Conservation (phyloP, 352 stramenopile species). For the Pythium dissotocum region DNA sequence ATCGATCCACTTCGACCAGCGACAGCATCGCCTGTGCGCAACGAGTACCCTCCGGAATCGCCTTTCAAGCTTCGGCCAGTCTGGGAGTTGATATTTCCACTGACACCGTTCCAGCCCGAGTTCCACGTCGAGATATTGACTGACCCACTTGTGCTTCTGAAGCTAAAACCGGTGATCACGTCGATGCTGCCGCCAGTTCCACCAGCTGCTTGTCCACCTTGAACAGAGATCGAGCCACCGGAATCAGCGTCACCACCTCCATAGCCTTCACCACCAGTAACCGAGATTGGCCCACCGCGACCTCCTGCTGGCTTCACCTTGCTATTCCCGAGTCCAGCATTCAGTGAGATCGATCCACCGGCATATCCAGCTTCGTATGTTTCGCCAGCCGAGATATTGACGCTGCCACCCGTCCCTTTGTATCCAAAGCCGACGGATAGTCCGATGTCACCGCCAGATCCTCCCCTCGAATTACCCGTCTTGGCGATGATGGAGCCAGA, state of each 20-base stretch:
- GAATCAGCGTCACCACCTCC: conserved; percentile 43
- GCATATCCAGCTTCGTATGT: conserved; percentile 41
- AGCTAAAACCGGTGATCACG: conserved; percentile 41
- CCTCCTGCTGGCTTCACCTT: conserved; percentile 45
- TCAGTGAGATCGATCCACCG: conserved; percentile 55
- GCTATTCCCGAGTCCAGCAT: conserved; percentile 49
- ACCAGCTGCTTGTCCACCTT: conserved; percentile 46
- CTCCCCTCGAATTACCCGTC: conserved; percentile 74
- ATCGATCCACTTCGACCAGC: conserved; percentile 44
- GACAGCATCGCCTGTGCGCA: conserved; percentile 63
- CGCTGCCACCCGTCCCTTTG: conserved; percentile 78
- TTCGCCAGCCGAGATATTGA: conserved; percentile 69
- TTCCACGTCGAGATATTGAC: conserved; percentile 65
- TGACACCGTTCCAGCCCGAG: conserved; percentile 63
- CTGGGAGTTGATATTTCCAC: conserved; percentile 64
- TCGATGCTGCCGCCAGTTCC: conserved; percentile 56
- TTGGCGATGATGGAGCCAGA: conserved; percentile 76
- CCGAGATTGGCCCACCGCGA: conserved; percentile 54
- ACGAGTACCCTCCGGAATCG: conserved; percentile 55
- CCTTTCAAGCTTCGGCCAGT: conserved; percentile 56
- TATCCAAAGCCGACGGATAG: conserved; percentile 82
- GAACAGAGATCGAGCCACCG: conserved; percentile 47
- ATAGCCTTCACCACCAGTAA: conserved; percentile 57
- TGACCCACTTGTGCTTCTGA: conserved; percentile 52
- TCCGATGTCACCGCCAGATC: conserved; percentile 75